These are phyloP conservation scores for Cucurbita argyrosperma DNA, from an alignment of 306 rosid species.

Conservation along the genomic window DNA sequence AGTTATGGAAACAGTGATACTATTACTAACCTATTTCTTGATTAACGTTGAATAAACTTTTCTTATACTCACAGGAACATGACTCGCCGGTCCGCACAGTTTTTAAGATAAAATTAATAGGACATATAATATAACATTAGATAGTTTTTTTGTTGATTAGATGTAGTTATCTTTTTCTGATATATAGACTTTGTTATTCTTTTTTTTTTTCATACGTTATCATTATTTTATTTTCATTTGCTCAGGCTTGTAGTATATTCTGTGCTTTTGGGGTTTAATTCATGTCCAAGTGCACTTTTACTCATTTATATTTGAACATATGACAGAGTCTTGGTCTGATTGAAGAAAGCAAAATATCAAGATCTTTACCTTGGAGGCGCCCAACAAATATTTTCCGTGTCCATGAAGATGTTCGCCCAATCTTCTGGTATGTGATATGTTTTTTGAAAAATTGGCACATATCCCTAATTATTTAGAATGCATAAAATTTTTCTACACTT, in stretches of 20 bases:
- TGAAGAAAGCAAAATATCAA: slow-evolving; percentile 67
- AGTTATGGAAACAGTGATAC: not conserved
- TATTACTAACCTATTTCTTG: not conserved
- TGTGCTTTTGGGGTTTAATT: not conserved
- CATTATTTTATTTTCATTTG: not conserved
- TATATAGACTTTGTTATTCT: not conserved
- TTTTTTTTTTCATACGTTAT: not conserved
- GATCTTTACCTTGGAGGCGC: slow-evolving; percentile 82
- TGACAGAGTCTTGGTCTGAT: slow-evolving; percentile 86
- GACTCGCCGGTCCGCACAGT: not conserved
- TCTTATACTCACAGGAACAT: not conserved
- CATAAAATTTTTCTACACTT: not conserved
- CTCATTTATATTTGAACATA: not conserved
- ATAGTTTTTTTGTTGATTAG: not conserved
- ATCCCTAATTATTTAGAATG: not conserved
- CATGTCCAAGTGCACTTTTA: not conserved
- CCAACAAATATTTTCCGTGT: slow-evolving; percentile 76
- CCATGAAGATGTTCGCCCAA: slow-evolving; percentile 83
- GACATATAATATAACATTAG: not conserved
- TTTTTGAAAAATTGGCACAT: slow-evolving; percentile 2
- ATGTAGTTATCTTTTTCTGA: not conserved
- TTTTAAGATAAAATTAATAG: not conserved
- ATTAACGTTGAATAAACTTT: not conserved
- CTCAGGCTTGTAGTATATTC: not conserved
- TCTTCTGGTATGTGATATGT: slow-evolving; percentile 48